Evolutionary conservation across 148 eudicot species (phyloP).

Genomic region (Rhododendron griersonianum): DNA sequence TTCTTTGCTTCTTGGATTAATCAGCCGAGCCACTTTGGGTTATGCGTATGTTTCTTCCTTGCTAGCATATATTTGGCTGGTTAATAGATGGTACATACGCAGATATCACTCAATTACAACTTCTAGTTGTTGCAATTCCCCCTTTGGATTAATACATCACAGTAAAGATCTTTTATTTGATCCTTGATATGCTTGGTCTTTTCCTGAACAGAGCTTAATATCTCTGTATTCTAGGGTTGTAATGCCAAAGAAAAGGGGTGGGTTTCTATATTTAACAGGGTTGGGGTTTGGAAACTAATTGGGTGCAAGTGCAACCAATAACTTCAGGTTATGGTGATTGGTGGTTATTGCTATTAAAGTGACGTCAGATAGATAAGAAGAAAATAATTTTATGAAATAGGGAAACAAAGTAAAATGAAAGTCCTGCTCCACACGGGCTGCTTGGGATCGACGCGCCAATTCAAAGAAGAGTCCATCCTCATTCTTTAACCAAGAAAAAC

Average conservation of each 20-base stretch:
- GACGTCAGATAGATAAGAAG: background rate
- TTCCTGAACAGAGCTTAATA: background rate
- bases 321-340: background rate
- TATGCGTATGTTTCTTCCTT: slow-evolving; percentile 65
- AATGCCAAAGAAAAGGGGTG: background rate
- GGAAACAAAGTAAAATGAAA: background rate
- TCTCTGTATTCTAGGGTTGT: background rate
- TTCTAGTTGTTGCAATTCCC: background rate
- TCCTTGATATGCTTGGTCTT: background rate
- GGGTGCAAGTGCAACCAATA: background rate
- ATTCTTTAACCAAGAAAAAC: background rate
- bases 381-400: background rate
- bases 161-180: background rate
- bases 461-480: background rate
- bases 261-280: background rate
- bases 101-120: background rate
- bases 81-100: background rate
- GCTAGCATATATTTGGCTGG: background rate
- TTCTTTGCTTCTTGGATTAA: slow-evolving; percentile 91
- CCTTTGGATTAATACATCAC: background rate
- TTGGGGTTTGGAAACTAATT: background rate
- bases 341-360: background rate
- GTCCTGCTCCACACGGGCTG: background rate
- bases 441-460: background rate
- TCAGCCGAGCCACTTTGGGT: slow-evolving; percentile 86